Percentiles rank a stretch among this genome's conserved stretches.
phyloP scores from a whole-genome alignment of 2,329 filamentous ascomycete species.

The Penicillium sp. region DNA sequence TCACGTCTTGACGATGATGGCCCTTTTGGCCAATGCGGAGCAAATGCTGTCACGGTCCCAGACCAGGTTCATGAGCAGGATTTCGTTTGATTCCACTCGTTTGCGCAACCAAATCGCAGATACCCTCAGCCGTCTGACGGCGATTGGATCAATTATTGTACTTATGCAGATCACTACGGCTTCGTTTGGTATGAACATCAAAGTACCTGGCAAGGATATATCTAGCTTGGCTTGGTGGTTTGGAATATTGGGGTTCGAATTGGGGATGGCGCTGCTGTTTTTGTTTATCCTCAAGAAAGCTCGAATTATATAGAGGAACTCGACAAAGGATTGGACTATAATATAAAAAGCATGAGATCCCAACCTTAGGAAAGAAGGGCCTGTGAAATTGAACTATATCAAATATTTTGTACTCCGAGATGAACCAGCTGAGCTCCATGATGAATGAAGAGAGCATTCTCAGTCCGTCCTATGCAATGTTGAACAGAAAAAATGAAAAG shows the following conservation, averaged over 20 bases:
- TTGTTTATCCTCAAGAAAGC: background rate
- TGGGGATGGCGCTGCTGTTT: background rate
- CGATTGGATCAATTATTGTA: constrained; percentile 86
- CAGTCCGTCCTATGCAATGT: constrained; percentile 22
- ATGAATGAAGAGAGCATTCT: constrained; percentile 27
- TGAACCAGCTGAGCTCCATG: constrained; percentile 19
- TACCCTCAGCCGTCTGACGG: constrained; percentile 86
- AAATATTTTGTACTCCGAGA: background rate
- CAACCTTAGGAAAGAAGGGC: too few relatives aligned
- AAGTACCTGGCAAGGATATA: constrained; percentile 39
- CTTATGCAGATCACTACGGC: constrained; percentile 83
- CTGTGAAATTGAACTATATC: too few relatives aligned
- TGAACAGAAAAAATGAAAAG: constrained; percentile 21
- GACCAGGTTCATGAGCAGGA: constrained; percentile 89
- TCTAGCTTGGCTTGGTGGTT: background rate
- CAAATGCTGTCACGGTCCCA: constrained; percentile 92
- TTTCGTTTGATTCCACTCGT: constrained; percentile 84
- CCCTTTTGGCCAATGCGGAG: constrained; percentile 87
- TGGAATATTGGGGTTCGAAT: constrained; percentile 1
- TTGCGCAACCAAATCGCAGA: constrained; percentile 84
- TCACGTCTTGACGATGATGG: constrained; percentile 97
- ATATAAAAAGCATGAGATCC: too few relatives aligned
- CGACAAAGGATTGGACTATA: background rate
- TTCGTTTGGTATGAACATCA: constrained; percentile 52
- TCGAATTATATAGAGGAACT: background rate